Evolutionary conservation across 108 stramenopile genomes (phyloP).

Genomic region (Pseudonitzschia delicatissima): DNA sequence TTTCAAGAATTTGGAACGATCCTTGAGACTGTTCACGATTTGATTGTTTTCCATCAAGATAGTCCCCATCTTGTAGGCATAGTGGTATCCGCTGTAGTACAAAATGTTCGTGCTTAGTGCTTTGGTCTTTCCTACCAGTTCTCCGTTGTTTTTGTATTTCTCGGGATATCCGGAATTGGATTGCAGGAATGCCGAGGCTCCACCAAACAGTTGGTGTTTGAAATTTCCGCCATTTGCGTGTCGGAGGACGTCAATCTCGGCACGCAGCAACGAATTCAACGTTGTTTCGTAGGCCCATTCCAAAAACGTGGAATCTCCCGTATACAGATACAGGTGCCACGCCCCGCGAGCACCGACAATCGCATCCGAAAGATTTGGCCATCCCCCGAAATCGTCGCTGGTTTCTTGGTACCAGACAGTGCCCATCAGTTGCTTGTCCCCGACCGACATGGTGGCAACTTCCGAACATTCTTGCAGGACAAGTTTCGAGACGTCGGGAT

Average conservation of each 20-base stretch:
- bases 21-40: conserved; percentile 4
- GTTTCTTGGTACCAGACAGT: conserved; percentile 35
- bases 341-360: conserved; percentile 43
- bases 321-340: conserved; percentile 31
- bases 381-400: conserved; percentile 36
- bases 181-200: conserved; percentile 44
- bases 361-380: conserved; percentile 40
- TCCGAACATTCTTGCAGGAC: conserved; percentile 18
- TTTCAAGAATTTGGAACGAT: conserved; percentile 8
- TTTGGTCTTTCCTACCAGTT: conserved; percentile 33
- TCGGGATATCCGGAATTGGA: conserved; percentile 37
- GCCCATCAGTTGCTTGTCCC: neutral
- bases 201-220: conserved; percentile 13
- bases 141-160: conserved; percentile 29
- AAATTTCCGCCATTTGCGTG: neutral
- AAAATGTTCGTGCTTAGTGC: conserved; percentile 41
- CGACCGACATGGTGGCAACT: neutral
- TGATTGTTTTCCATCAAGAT: conserved; percentile 18
- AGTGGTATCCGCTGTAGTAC: conserved; percentile 37
- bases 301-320: conserved; percentile 35
- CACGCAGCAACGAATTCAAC: conserved; percentile 13
- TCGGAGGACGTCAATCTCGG: conserved; percentile 13
- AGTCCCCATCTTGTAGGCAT: conserved; percentile 31
- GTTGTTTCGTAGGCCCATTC: conserved; percentile 41
- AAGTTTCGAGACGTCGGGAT: conserved; percentile 24